A percentile compares a stretch with the other conserved stretches of the same genome.
phyloP scores from a whole-genome alignment of 139 green algal species.

The Micractinium conductrix region DNA sequence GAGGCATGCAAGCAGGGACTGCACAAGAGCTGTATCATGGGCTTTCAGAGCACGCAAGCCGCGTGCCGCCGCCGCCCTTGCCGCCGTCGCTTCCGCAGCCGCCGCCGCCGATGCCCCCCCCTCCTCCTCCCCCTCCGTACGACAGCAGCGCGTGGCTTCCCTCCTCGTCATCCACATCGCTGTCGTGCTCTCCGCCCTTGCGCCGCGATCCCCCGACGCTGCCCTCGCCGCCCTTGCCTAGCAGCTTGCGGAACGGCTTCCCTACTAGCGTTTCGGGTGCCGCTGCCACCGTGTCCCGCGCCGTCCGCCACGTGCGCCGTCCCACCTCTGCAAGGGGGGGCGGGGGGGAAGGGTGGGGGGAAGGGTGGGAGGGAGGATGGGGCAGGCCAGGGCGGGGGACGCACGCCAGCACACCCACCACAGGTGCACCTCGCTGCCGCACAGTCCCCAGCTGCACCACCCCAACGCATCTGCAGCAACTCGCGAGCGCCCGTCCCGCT shows the following conservation, averaged over 20 bases:
- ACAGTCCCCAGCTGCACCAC: too few species aligned
- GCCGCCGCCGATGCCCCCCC: neutral
- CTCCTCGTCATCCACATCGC: neutral
- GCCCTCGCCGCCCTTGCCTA: neutral
- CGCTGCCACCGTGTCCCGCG: slow-evolving; percentile 1
- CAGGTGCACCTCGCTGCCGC: too few species aligned
- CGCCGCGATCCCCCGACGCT: neutral
- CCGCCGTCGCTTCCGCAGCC: neutral
- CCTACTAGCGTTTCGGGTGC: slow-evolving; percentile 11
- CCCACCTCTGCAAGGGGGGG: slow-evolving; percentile 14
- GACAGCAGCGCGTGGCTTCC: slow-evolving; percentile 2
- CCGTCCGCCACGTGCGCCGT: slow-evolving; percentile 33
- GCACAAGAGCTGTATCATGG: too few species aligned
- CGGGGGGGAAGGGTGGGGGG: neutral
- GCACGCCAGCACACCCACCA: too few species aligned
- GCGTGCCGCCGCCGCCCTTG: neutral
- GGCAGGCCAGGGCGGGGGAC: neutral
- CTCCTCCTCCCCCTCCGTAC: neutral
- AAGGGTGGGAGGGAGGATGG: neutral
- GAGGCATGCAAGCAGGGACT: too few species aligned
- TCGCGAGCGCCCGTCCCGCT: too few species aligned
- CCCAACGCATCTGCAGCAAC: too few species aligned
- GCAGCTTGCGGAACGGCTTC: slow-evolving; percentile 31
- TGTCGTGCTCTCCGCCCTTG: slow-evolving; percentile 7
- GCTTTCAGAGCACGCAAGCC: neutral